Base-by-base conservation (phyloP, 495 filamentous ascomycete species). In the Penicillium coffeae region DNA sequence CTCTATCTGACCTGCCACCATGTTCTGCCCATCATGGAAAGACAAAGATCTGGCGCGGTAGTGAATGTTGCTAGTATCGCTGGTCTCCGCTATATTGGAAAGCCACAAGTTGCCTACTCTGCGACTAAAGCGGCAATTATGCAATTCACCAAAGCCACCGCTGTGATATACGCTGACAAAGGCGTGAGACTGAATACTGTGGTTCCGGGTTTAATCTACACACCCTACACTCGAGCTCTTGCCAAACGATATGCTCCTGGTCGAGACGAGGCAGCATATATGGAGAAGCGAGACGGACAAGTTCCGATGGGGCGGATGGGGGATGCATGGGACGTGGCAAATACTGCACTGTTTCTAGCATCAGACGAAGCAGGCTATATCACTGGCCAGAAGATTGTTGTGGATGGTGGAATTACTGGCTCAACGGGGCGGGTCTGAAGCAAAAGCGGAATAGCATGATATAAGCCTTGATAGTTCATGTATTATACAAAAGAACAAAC, bases 301-400 rank as follows among this genome's bases (percentile, higher is more conserved):
- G 71, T 77, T 4, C 74, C 71, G 0, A 74, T 68, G 60, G 55
- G 60, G 19, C 51, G 47, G 16, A 73, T 75, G 68, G 72, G 71
- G 0, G 62, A 63, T 58, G 66, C 68, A 2, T 74, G 70, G 62
- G 80, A 82, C 62, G 72, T 82, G 14, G 75, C 78, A 0, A 69
- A 74, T 58, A 69, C 73, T 0, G 72, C 69, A 1, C 48, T 78
- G 32, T 83, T 80, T 48, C 58, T 82, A 9, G 74, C 66, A 1
- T 68, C 67, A 21, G 69, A 74, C 41, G 76, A 77, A 42, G 70
- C 77, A 3, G 46, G 49, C 12, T 82, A 78, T 60, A 70, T 80
- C 18, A 81, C 78, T 1, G 77, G 79, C 0, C 66, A 74, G 50
- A 67, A 80, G 50, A 56, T 82, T 8, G 64, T 81, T 1, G 72